These are phyloP conservation scores for Ostreobium quekettii DNA, from an alignment of 139 green algal species.

Conservation along the genomic window DNA sequence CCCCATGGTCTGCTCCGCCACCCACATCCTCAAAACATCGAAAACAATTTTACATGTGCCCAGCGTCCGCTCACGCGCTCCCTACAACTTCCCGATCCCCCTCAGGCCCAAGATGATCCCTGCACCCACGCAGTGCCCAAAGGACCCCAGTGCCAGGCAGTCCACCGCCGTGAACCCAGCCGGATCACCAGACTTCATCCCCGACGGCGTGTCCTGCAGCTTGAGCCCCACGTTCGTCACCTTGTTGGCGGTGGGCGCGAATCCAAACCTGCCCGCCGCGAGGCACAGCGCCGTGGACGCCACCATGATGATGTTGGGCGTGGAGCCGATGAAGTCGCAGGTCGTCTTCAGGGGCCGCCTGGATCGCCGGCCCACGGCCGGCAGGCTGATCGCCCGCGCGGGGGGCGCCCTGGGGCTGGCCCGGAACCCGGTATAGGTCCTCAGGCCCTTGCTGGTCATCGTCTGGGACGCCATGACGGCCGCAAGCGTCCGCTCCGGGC, in stretches of 20 bases:
- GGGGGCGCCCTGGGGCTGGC: background rate
- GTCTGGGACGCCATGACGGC: background rate
- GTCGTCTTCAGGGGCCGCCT: background rate
- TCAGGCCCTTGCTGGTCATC: background rate
- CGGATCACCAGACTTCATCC: slow-evolving; percentile 19
- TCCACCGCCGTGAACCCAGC: slow-evolving; percentile 82
- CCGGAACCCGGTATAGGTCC: background rate
- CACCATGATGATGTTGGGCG: slow-evolving; percentile 85
- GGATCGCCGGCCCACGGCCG: slow-evolving; percentile 1
- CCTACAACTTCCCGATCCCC: slow-evolving; percentile 9
- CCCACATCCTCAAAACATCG: too few relatives aligned
- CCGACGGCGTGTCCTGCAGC: slow-evolving; percentile 43
- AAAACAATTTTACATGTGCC: too few relatives aligned
- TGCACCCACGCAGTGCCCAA: slow-evolving; percentile 64
- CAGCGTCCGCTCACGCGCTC: too few relatives aligned
- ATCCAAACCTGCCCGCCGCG: slow-evolving; percentile 77
- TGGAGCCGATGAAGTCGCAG: slow-evolving; percentile 59
- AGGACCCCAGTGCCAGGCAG: slow-evolving; percentile 68
- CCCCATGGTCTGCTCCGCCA: too few relatives aligned
- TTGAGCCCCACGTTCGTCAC: slow-evolving; percentile 67
- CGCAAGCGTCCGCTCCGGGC: too few relatives aligned
- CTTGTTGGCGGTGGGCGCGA: slow-evolving; percentile 79
- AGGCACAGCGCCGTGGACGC: slow-evolving; percentile 66
- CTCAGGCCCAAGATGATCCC: slow-evolving; percentile 76
- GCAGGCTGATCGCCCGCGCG: background rate